Base-by-base conservation (phyloP, 116 monocot genomes). In the Iris pallida region DNA sequence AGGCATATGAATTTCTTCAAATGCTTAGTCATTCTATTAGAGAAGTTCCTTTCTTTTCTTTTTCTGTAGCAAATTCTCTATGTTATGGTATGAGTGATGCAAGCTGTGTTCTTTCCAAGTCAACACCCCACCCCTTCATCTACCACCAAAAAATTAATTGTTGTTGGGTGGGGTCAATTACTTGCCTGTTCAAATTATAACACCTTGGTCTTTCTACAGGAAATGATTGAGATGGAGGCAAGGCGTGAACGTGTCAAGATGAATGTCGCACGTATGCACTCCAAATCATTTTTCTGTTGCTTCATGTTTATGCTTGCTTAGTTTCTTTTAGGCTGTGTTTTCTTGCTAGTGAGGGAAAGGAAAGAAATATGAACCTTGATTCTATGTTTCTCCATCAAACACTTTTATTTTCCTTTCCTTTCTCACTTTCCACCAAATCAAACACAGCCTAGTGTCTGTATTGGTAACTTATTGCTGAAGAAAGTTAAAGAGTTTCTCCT, bases 161-260 rank as follows among this genome's bases (percentile, higher is more conserved):
- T 46, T 10, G 19, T 18, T 47, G 9, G 16, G 47, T 1, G 45
- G 10, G 57, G 15, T 53, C 44, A 15, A 30, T 18, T 71, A 16
- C 4, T 66, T 64, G 18, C 14, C 15, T 57, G 45, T 1, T 72
- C 17, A n/a, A 11, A 55, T 71, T 8, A 0, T 47, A 66, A 63
- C 66, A 45, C 42, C 47, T 18, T 54, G 16, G 15, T 15, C 15
- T 19, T 47, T 67, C 67, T 67, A 9, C 93, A 96, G 96, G 96
- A 91, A 81, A 80, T 89, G 84, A 53, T 75, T 54, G 86, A 91
- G 55, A 64, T 96, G 75, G 89, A 91, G 60, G 80, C 84, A 48
- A 89, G 72, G 80, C 86, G 91, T 59, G 85, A 86, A 60, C 82
- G 56, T 53, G 65, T 87, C 20, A 91, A 73, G 65, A 74, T 84